phyloP scores from a whole-genome alignment of 2,329 filamentous ascomycete genomes.

The Fusarium sp. region DNA sequence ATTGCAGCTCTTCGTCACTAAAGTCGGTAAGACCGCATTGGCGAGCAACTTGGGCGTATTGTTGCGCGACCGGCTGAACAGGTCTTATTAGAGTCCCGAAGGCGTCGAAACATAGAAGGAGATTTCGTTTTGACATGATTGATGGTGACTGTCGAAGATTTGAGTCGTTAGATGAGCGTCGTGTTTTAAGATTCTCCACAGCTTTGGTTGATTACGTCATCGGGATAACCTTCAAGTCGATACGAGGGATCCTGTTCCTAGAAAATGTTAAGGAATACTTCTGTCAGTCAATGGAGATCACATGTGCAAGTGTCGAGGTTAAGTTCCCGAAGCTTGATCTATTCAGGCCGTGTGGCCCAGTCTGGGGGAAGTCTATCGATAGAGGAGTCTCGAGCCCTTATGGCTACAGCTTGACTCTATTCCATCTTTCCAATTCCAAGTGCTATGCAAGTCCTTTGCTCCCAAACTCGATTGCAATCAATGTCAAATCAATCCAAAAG shows the following conservation, averaged over 20 bases:
- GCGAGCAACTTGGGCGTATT: constrained; percentile 34
- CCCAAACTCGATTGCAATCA: too few species aligned
- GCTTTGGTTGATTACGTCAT: constrained; percentile 33
- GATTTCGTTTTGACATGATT: constrained; percentile 47
- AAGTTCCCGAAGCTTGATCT: neutral
- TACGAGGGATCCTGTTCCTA: rapidly evolving
- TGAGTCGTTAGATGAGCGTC: neutral
- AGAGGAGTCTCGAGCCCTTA: neutral
- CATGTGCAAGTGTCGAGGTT: neutral
- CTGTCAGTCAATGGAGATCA: neutral
- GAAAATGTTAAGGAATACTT: neutral
- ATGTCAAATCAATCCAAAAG: neutral
- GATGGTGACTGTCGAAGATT: too few species aligned
- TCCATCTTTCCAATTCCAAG: neutral
- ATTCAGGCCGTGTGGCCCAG: neutral
- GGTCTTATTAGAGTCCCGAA: constrained; percentile 35
- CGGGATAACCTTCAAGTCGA: neutral
- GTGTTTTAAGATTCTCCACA: neutral
- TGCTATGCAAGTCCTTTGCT: neutral
- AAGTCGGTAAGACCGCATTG: constrained; percentile 34
- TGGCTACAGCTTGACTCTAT: neutral
- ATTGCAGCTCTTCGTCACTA: constrained; percentile 26
- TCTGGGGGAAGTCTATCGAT: neutral
- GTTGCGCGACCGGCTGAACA: constrained; percentile 17
- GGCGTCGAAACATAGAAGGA: constrained; percentile 36